A percentile compares a stretch with the other conserved stretches of the same genome.
Conservation (phyloP, 2,329 filamentous ascomycete species). For the Hypocreales sp. region DNA sequence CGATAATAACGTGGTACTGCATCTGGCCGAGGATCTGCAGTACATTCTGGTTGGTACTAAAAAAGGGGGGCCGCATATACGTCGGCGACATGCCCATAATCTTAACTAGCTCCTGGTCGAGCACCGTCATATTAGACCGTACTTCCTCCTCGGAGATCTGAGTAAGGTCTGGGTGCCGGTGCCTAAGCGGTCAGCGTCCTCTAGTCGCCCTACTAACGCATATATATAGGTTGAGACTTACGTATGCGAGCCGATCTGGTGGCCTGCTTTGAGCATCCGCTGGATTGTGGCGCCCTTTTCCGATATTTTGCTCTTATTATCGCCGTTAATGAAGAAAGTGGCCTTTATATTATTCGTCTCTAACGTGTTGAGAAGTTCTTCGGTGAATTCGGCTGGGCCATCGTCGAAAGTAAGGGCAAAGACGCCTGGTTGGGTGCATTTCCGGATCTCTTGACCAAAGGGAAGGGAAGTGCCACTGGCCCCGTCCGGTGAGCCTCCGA, state of each 20-base stretch:
- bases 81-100: slow-evolving; percentile 13
- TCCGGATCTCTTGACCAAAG: slow-evolving; percentile 6
- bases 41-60: slow-evolving; percentile 15
- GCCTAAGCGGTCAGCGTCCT: slow-evolving; percentile 2
- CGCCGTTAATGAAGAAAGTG: slow-evolving; percentile 12
- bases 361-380: slow-evolving; percentile 15
- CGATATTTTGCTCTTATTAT: slow-evolving; percentile 6
- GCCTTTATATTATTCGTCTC: slow-evolving; percentile 9
- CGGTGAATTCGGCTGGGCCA: slow-evolving; percentile 20
- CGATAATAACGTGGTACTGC: slow-evolving; percentile 35
- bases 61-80: slow-evolving; percentile 23
- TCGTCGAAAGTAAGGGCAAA: slow-evolving; percentile 24
- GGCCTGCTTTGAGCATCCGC: slow-evolving; percentile 29
- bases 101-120: slow-evolving; percentile 16
- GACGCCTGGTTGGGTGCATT: slow-evolving; percentile 9
- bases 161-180: slow-evolving; percentile 19
- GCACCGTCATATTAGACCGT: slow-evolving; percentile 14
- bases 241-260: slow-evolving; percentile 38
- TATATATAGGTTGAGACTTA: slow-evolving; percentile 6
- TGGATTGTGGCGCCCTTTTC: slow-evolving; percentile 6
- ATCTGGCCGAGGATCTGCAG: slow-evolving; percentile 15
- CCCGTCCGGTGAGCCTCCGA: no score
- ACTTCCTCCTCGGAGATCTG: slow-evolving; percentile 9
- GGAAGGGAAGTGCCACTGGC: no score
- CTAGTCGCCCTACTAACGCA: slow-evolving; percentile 5